phyloP scores from a whole-genome alignment of 257 asterid genomes.

The Haberlea rhodopensis region DNA sequence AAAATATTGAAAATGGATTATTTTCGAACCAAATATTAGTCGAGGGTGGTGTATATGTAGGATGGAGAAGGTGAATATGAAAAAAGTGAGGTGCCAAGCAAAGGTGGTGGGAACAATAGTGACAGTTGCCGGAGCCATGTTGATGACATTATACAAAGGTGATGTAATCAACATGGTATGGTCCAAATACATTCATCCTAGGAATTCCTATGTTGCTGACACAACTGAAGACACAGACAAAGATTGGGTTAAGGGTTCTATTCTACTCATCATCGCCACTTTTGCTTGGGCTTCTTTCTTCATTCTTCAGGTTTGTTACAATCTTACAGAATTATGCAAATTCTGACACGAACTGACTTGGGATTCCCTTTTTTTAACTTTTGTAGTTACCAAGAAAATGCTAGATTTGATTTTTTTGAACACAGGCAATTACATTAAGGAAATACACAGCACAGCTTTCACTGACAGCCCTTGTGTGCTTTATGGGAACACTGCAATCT shows the following conservation, averaged over 20 bases:
- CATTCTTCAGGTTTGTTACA: conserved; percentile 82
- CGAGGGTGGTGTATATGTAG: conserved; percentile 27
- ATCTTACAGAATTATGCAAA: no score
- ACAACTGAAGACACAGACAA: conserved; percentile 39
- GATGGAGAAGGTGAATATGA: conserved; percentile 72
- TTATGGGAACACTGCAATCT: conserved; percentile 81
- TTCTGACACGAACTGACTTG: background rate
- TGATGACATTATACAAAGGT: conserved; percentile 95
- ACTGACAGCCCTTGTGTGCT: conserved; percentile 71
- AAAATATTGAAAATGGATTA: background rate
- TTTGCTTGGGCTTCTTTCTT: conserved; percentile 92
- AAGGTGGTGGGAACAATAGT: conserved; percentile 71
- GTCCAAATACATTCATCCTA: conserved; percentile 48
- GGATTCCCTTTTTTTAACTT: background rate
- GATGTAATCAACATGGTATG: conserved; percentile 56
- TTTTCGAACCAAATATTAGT: background rate
- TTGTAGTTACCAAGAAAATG: background rate
- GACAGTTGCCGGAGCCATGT: conserved; percentile 76
- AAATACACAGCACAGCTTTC: conserved; percentile 74
- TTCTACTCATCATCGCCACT: conserved; percentile 80
- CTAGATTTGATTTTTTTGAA: background rate
- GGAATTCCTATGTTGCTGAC: conserved; percentile 17
- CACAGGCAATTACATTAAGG: conserved; percentile 57
- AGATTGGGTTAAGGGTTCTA: conserved; percentile 83
- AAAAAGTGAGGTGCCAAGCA: conserved; percentile 70